Percentiles rank a stretch among this genome's conserved stretches.
Evolutionary conservation across 208 protist genomes (phyloP).

Genomic region (Blechomonas ayalai): DNA sequence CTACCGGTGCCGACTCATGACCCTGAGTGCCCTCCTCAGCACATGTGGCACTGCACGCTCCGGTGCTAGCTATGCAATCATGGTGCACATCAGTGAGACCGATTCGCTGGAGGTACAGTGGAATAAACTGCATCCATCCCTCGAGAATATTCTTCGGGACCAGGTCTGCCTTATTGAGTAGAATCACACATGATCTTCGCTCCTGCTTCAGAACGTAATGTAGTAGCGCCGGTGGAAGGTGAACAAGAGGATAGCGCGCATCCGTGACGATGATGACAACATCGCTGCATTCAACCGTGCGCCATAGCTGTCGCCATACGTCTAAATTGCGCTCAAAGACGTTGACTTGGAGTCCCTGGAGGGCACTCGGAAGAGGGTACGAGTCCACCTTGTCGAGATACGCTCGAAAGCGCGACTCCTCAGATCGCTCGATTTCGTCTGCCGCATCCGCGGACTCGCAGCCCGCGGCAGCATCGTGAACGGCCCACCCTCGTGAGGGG

Average conservation of each 20-base stretch:
- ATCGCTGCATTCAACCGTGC: conserved; percentile 93
- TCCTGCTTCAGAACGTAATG: conserved; percentile 78
- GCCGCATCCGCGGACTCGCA: not conserved
- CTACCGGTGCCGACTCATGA: conserved; percentile 10
- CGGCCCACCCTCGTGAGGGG: conserved; percentile 61
- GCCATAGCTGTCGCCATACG: conserved; percentile 98
- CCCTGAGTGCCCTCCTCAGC: conserved; percentile 1
- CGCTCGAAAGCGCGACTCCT: conserved; percentile 30
- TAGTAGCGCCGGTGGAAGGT: conserved; percentile 90
- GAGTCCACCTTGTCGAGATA: conserved; percentile 50
- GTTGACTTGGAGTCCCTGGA: conserved; percentile 51
- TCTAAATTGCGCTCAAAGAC: conserved; percentile 96
- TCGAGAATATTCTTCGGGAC: conserved; percentile 45
- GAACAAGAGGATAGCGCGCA: conserved; percentile 92
- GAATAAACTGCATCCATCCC: conserved; percentile 67
- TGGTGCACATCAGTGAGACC: no score
- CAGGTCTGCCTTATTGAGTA: conserved; percentile 96
- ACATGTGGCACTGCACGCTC: no score
- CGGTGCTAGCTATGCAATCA: no score
- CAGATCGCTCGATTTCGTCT: conserved; percentile 4
- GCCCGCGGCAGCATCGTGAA: not conserved
- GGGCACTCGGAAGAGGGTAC: conserved; percentile 17
- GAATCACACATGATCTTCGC: conserved; percentile 88
- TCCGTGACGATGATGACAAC: conserved; percentile 94
- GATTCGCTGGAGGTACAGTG: conserved; percentile 37